Evolutionary conservation across 2,329 filamentous ascomycete species (phyloP), one percentile per base, ranked within the genome.

Genomic region (Sordariomycetes sp.): DNA sequence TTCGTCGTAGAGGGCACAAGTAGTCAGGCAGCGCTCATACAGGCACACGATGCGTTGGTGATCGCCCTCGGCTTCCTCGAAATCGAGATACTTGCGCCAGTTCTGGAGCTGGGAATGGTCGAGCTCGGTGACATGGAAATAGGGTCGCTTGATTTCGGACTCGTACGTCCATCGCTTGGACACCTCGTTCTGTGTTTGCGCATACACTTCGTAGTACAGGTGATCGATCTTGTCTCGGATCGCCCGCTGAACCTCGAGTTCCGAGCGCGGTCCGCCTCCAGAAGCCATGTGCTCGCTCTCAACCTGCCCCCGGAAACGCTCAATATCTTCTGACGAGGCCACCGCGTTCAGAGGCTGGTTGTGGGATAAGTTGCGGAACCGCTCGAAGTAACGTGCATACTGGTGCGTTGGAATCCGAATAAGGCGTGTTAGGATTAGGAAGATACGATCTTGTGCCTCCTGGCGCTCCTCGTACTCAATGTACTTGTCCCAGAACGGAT

Each of bases 401-500:
- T 95, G 87, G 53, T 96, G 88, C 75, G 94, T 86, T 1, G 92
- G 90, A 34, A 96, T 87, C 49, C 84, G 75, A 35, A 94, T 83
- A 36, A 95, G 73, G 35, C 88, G 84, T 40, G 72, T 71, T 34
- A 94, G 71, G 36, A 98, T 86, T 26, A 75, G 77, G 47, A 93
- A 94, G 35, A 95, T 85, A 49, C 79, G 86, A 42, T 93, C 85
- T 11, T 82, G 75, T 1, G 82, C 78, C 49, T 94, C 87, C 41
- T 90, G 70, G 2, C 88, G 82, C 55, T 95, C 88, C 55, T 96
- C 92, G 50, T 93, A 96, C 54, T 96, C 92, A 43, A 98, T 77
- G 52, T 94, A 98, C 61, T 94, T 96, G 59, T 98, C 92, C 92
- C 92, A 98, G 63, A 98, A 95, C 2, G 87, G 87, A 54, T 95